Base-by-base conservation (phyloP, 495 filamentous ascomycete species). In the Podospora appendiculata region DNA sequence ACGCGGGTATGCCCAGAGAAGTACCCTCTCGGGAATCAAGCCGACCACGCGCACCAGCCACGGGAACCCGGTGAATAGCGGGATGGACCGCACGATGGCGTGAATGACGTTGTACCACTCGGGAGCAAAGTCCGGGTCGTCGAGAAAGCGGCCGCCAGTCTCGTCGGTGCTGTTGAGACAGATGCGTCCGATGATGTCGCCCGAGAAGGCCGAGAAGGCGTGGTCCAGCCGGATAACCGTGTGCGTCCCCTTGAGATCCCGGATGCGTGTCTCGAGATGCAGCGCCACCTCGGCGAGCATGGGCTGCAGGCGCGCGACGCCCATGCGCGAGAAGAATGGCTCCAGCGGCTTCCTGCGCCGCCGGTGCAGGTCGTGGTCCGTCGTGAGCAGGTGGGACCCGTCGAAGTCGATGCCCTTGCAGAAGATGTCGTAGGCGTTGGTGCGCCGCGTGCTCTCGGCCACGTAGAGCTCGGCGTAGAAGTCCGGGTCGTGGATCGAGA, bases 401-500 rank as follows among this genome's bases (percentile, higher is more conserved):
- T 47, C 44, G 32, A 47, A 47, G 32, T 34, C 44, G 19, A 47
- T 47, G 18, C 44, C 44, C 12, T 32, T 47, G 19, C 44, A 34
- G 18, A 32, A 47, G 44, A 32, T 32, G 18, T 32, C 19, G 19
- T 34, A 47, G 44, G 12, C 16, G 44, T 34, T 34, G 9, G 44
- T 47, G 3, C 44, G 44, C 4, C 44, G 44, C 19, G 8, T 47
- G 19, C 32, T 47, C 32, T 34, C 44, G 10, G 44, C 14, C 2
- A 47, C 44, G 32, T 72, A 72, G 10, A 74, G 53, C 49, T 64
- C 58, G 25, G 69, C 61, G 43, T 69, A 71, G 48, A 36, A 73
- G 7, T 61, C 58, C 0, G 72, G 61, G 42, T 80, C 75, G 19
- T 65, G 53, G 32, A 79, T 63, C 33, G 77, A 75, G 6, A 83